These are phyloP conservation scores for Talaromyces liani DNA, from an alignment of 495 filamentous ascomycete genomes.

Conservation along the genomic window DNA sequence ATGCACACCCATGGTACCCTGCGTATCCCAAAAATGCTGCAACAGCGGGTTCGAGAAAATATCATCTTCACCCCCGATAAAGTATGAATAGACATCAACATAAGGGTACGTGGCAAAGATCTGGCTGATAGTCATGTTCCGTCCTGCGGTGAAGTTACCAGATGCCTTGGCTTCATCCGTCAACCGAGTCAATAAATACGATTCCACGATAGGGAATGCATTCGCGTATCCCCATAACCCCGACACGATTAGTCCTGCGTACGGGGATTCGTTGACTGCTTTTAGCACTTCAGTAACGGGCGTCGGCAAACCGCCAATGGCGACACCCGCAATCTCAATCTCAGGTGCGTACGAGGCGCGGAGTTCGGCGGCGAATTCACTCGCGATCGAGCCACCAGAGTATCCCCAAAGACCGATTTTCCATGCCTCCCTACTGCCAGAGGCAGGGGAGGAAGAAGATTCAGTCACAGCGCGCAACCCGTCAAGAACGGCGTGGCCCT, in stretches of 20 bases:
- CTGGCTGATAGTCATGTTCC: neutral
- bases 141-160: neutral
- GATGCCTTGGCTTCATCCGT: neutral
- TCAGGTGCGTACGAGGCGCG: slow-evolving; percentile 36
- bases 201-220: neutral
- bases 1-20: slow-evolving; percentile 33
- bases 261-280: neutral
- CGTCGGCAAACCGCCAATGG: slow-evolving; percentile 26
- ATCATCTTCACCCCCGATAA: slow-evolving; percentile 1
- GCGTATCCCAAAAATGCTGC: slow-evolving; percentile 13
- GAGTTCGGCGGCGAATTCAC: slow-evolving; percentile 35
- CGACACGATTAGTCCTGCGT: neutral
- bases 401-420: slow-evolving; percentile 36
- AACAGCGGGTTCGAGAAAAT: neutral
- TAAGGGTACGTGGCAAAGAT: neutral
- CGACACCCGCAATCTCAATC: slow-evolving; percentile 27
- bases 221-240: slow-evolving; percentile 6
- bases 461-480: neutral
- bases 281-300: neutral
- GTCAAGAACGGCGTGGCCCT: slow-evolving; percentile 2
- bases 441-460: neutral
- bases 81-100: neutral
- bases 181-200: neutral
- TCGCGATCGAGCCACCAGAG: slow-evolving; percentile 37
- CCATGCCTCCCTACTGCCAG: neutral